phyloP scores from a whole-genome alignment of 1,284 basidiomycete genomes.

The Neonothopanus nambi region DNA sequence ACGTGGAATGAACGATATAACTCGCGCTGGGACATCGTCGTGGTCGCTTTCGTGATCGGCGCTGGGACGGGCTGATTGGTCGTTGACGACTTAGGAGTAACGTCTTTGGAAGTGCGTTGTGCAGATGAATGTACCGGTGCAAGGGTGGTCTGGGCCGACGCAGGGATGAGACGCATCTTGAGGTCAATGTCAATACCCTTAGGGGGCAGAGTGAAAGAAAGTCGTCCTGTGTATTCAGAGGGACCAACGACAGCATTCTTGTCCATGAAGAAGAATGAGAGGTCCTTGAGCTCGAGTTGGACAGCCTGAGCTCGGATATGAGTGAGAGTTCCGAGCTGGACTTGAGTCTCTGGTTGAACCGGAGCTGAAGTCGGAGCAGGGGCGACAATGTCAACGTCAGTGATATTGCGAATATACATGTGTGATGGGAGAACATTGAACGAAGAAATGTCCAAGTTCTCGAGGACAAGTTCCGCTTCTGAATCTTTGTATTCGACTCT shows the following conservation, averaged over 20 bases:
- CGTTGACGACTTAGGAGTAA: conserved; percentile 19
- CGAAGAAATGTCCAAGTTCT: conserved; percentile 66
- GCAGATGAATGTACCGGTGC: conserved; percentile 10
- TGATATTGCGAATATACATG: conserved; percentile 70
- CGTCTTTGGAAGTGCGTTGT: conserved; percentile 30
- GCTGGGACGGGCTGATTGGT: conserved; percentile 7
- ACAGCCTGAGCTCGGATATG: conserved; percentile 63
- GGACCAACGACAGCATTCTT: conserved; percentile 53
- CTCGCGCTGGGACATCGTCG: conserved; percentile 39
- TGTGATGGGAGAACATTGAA: conserved; percentile 67
- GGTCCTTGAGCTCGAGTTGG: conserved; percentile 58
- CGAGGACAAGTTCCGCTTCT: conserved; percentile 69
- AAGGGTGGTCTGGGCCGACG: conserved; percentile 30
- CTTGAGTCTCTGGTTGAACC: conserved; percentile 32
- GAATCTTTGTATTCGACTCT: conserved; percentile 69
- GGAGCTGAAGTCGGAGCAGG: conserved; percentile 34
- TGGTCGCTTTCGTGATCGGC: neutral
- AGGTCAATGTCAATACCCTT: conserved; percentile 68
- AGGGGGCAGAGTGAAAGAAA: conserved; percentile 59
- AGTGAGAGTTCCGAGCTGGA: conserved; percentile 59
- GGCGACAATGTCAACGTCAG: conserved; percentile 66
- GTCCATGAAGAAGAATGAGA: conserved; percentile 73
- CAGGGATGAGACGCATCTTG: conserved; percentile 61
- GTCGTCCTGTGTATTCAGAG: conserved; percentile 56
- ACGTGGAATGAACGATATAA: conserved; percentile 49